These are phyloP conservation scores for Colletotrichum spinosum DNA, from an alignment of 2,329 filamentous ascomycete genomes.

Conservation along the genomic window DNA sequence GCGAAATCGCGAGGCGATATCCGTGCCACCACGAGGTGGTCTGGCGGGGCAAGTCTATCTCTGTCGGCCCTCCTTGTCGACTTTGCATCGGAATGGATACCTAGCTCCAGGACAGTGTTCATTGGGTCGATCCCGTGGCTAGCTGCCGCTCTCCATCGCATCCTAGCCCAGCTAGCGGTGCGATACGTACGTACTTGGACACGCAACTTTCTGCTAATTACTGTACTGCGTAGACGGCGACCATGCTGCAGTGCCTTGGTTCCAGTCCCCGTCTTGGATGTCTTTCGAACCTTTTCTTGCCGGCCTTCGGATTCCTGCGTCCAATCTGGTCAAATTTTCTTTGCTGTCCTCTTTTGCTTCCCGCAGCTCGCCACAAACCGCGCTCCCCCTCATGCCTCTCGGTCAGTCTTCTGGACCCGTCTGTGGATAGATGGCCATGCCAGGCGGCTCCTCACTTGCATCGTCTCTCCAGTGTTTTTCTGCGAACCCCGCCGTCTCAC, in stretches of 20 bases:
- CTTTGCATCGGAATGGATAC: neutral
- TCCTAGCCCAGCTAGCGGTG: slow-evolving; percentile 3
- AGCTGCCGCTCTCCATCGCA: slow-evolving; percentile 5
- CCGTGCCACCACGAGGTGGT: slow-evolving; percentile 13
- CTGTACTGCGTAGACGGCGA: too few species aligned
- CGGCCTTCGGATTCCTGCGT: slow-evolving; percentile 21
- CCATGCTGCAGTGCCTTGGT: too few species aligned
- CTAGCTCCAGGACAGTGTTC: neutral
- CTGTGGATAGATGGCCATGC: slow-evolving; percentile 9
- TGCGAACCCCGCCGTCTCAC: slow-evolving; percentile 19
- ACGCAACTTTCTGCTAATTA: neutral
- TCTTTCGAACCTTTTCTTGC: too few species aligned
- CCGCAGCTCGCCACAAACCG: neutral
- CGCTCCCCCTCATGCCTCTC: neutral
- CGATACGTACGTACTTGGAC: slow-evolving; percentile 17
- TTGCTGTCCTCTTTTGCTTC: slow-evolving; percentile 1
- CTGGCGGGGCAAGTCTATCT: slow-evolving; percentile 15
- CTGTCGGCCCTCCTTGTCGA: neutral
- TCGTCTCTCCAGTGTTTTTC: slow-evolving; percentile 3
- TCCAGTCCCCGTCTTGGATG: too few species aligned
- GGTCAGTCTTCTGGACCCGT: slow-evolving; percentile 1
- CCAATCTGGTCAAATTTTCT: neutral
- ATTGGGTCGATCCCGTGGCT: slow-evolving; percentile 13
- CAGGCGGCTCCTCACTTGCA: slow-evolving; percentile 11
- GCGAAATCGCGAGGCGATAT: slow-evolving; percentile 8